phyloP scores from a whole-genome alignment of 2,329 filamentous ascomycete genomes.

The Fusarium falciforme region DNA sequence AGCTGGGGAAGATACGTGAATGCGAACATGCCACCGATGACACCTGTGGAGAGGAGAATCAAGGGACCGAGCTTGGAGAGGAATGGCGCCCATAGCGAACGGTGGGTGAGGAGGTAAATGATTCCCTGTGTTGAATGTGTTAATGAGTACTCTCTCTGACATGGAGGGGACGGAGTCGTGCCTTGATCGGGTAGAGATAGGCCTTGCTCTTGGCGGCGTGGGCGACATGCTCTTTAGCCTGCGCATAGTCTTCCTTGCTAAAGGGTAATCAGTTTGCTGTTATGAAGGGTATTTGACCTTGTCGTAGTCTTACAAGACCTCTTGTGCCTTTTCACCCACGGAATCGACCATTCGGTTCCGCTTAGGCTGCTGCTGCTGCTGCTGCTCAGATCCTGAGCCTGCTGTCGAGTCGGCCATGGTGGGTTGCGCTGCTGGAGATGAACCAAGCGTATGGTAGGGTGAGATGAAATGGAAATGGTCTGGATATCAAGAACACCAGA shows the following conservation, averaged over 20 bases:
- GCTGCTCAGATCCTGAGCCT: conserved; percentile 33
- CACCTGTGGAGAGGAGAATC: conserved; percentile 75
- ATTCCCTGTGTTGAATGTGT: conserved; percentile 60
- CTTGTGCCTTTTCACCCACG: conserved; percentile 59
- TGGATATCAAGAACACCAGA: neutral
- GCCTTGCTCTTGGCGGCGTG: conserved; percentile 81
- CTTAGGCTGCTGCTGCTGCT: conserved; percentile 31
- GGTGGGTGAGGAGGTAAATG: conserved; percentile 67
- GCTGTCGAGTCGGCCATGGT: conserved; percentile 42
- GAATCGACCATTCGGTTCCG: conserved; percentile 51
- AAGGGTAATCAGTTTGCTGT: conserved; percentile 13
- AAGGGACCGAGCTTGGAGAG: conserved; percentile 68
- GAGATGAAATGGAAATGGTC: neutral
- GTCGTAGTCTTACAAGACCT: conserved; percentile 56
- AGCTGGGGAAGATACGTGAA: conserved; percentile 89
- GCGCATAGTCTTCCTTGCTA: conserved; percentile 77
- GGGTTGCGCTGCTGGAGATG: neutral
- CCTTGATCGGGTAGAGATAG: conserved; percentile 87
- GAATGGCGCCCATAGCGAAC: conserved; percentile 69
- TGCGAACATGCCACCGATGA: conserved; percentile 85
- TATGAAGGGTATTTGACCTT: neutral
- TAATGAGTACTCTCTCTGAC: neutral
- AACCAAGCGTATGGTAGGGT: neutral
- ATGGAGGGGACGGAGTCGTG: conserved; percentile 40
- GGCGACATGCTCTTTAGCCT: conserved; percentile 70